phyloP scores from a whole-genome alignment of 2,329 filamentous ascomycete species.

The Drechslerella dactyloides region DNA sequence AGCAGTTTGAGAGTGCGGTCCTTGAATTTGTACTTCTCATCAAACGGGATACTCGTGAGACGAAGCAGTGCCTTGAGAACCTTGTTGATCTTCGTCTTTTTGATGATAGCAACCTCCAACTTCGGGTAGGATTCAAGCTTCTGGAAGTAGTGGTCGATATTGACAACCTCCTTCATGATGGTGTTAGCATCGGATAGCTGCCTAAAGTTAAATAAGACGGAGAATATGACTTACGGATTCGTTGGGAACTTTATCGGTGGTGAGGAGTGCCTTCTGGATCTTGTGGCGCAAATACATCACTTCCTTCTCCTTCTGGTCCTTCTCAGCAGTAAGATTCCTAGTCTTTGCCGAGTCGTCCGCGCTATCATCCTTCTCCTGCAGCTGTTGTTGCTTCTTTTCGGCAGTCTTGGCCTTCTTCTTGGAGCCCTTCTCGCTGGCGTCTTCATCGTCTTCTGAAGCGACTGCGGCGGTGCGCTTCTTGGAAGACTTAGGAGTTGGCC shows the following conservation, averaged over 20 bases:
- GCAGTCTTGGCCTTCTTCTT: constrained; percentile 61
- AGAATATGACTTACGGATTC: constrained; percentile 63
- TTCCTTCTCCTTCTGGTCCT: constrained; percentile 68
- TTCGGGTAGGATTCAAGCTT: constrained; percentile 81
- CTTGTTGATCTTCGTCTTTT: constrained; percentile 96
- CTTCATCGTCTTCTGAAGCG: constrained; percentile 36
- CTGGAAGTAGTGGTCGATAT: constrained; percentile 59
- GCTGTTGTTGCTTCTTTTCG: constrained; percentile 27
- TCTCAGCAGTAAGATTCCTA: constrained; percentile 63
- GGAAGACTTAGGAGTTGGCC: constrained; percentile 55
- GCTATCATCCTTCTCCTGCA: constrained; percentile 39
- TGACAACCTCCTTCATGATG: constrained; percentile 56
- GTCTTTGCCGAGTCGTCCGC: constrained; percentile 35
- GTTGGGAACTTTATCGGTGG: constrained; percentile 81
- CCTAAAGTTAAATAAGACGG: constrained; percentile 1
- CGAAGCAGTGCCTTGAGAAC: constrained; percentile 94
- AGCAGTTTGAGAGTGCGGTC: constrained; percentile 77
- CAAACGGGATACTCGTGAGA: constrained; percentile 80
- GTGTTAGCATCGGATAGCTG: constrained; percentile 1
- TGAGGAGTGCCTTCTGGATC: constrained; percentile 90
- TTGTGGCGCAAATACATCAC: constrained; percentile 95
- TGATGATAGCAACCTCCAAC: constrained; percentile 86
- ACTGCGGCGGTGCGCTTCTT: constrained; percentile 51
- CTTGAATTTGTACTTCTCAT: constrained; percentile 90
- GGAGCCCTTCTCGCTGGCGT: constrained; percentile 34